Percentiles rank a stretch among this genome's conserved stretches.
These are phyloP conservation scores for Aureobasidium sp. DNA, from an alignment of 2,329 filamentous ascomycete species.

Conservation along the genomic window DNA sequence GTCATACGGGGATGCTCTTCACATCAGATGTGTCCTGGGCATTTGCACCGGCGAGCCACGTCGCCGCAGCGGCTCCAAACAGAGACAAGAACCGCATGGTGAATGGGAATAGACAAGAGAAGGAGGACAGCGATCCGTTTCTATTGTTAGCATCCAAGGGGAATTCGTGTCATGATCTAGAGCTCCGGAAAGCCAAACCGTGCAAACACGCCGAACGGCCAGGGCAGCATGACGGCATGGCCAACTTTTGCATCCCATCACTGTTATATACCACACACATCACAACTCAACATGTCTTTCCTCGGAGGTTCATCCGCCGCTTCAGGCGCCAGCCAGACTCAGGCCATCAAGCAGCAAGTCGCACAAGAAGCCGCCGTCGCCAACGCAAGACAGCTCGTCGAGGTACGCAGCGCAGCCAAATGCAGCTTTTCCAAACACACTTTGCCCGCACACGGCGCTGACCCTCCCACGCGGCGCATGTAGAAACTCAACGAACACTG, in stretches of 20 bases:
- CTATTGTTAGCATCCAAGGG: neutral
- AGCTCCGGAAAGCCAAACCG: conserved; percentile 7
- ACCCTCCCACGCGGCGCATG: neutral
- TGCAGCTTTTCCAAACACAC: neutral
- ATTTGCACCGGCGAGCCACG: conserved; percentile 22
- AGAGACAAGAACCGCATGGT: conserved; percentile 14
- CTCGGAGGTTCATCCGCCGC: conserved; percentile 8
- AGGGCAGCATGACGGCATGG: conserved; percentile 2
- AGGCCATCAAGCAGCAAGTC: conserved; percentile 43
- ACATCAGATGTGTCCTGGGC: conserved; percentile 26
- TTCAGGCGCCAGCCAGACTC: conserved; percentile 5
- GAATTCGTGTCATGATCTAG: conserved; percentile 9
- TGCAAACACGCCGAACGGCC: neutral
- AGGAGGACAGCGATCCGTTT: neutral
- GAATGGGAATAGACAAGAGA: neutral
- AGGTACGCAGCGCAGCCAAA: conserved; percentile 28
- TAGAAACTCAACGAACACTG: conserved; percentile 52
- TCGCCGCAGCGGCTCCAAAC: conserved; percentile 24
- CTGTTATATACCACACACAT: neutral
- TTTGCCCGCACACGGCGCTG: neutral
- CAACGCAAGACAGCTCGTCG: conserved; percentile 46
- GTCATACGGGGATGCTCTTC: conserved; percentile 26
- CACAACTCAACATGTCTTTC: conserved; percentile 12
- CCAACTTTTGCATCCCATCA: neutral
- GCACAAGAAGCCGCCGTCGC: conserved; percentile 46